phyloP scores from a whole-genome alignment of 2,329 filamentous ascomycete genomes.

The Onygenales sp. region DNA sequence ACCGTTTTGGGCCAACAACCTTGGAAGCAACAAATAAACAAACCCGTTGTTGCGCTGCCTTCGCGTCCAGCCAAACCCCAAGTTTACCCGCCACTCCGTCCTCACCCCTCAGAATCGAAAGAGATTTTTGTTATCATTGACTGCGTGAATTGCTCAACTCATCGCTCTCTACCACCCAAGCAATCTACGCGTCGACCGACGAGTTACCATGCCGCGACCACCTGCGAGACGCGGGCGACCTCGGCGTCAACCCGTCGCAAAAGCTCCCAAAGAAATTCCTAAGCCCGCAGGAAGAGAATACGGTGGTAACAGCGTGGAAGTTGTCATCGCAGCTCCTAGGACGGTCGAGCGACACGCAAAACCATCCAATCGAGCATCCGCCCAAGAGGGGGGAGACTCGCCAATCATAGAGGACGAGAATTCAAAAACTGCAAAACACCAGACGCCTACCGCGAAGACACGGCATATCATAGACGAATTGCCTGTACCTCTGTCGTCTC shows the following conservation, averaged over 20 bases:
- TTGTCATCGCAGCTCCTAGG: not conserved
- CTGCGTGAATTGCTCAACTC: no score
- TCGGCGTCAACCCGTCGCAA: constrained; percentile 2
- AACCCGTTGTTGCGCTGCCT: no score
- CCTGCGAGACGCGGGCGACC: constrained; percentile 7
- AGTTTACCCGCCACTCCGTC: no score
- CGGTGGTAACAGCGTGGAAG: not conserved
- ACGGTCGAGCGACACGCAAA: not conserved
- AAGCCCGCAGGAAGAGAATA: not conserved
- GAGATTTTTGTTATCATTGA: no score
- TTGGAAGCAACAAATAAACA: no score
- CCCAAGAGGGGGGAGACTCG: not conserved
- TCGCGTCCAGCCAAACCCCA: no score
- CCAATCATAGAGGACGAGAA: not conserved
- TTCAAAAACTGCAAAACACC: not conserved
- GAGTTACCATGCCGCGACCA: constrained; percentile 8
- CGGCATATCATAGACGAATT: not conserved
- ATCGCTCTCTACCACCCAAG: no score
- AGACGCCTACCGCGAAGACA: not conserved
- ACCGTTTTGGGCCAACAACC: no score
- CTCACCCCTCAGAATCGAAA: no score
- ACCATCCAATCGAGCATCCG: no score
- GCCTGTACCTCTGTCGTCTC: not conserved
- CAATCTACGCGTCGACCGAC: not conserved
- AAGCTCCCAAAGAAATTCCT: not conserved